A percentile compares a stretch with the other conserved stretches of the same genome.
These are phyloP conservation scores for Trichoderma oligosporum DNA, from an alignment of 2,329 filamentous ascomycete genomes.

Conservation along the genomic window DNA sequence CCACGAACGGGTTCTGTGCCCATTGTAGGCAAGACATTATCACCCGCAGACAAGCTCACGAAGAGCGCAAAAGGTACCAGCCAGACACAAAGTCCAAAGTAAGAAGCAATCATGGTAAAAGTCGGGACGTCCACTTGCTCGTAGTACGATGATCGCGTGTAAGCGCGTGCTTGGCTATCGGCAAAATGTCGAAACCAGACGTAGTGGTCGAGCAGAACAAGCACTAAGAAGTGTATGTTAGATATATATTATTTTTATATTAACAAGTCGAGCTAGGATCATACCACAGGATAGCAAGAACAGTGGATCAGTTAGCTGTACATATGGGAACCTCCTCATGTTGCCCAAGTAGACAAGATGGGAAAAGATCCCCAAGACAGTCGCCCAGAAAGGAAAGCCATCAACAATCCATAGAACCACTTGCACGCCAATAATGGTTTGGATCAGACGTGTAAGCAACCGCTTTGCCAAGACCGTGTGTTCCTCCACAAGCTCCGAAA, in stretches of 20 bases:
- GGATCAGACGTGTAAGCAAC: slow-evolving; percentile 80
- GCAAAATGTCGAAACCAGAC: slow-evolving; percentile 96
- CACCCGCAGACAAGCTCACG: slow-evolving; percentile 86
- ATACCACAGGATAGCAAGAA: slow-evolving; percentile 80
- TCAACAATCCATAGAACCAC: slow-evolving; percentile 73
- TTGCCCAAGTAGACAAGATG: slow-evolving; percentile 89
- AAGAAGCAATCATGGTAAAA: slow-evolving; percentile 92
- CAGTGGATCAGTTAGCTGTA: slow-evolving; percentile 81
- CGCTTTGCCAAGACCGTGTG: slow-evolving; percentile 91
- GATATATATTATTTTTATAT: neutral
- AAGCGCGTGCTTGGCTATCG: slow-evolving; percentile 53
- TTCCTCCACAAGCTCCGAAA: slow-evolving; percentile 96
- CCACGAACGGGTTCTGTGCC: slow-evolving; percentile 58
- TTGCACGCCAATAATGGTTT: slow-evolving; percentile 72
- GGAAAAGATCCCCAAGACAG: slow-evolving; percentile 69
- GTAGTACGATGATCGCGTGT: slow-evolving; percentile 59
- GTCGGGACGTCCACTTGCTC: slow-evolving; percentile 64
- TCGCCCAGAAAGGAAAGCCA: slow-evolving; percentile 74
- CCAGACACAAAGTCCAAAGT: slow-evolving; percentile 96
- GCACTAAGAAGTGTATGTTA: slow-evolving; percentile 43
- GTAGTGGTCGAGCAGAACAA: slow-evolving; percentile 89
- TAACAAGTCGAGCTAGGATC: slow-evolving; percentile 25
- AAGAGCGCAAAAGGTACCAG: slow-evolving; percentile 93
- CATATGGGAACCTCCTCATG: slow-evolving; percentile 68
- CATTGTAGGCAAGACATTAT: slow-evolving; percentile 93